Percentiles rank a stretch among this genome's conserved stretches.
These are phyloP conservation scores for Cruciata laevipes DNA, from an alignment of 257 asterid genomes.

Conservation along the genomic window DNA sequence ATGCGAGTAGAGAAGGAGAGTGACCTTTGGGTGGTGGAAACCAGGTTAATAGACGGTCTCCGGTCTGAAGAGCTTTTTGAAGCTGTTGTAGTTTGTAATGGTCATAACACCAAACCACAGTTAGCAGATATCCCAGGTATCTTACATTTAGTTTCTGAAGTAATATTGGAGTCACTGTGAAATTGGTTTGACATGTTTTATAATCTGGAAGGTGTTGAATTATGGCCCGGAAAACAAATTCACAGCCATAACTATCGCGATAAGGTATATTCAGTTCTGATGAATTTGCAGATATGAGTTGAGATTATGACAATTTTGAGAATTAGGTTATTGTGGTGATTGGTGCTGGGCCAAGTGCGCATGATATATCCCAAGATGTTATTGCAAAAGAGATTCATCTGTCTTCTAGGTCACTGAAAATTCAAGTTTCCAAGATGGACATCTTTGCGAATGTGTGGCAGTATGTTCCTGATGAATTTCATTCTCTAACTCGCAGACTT, in stretches of 20 bases:
- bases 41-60: neutral
- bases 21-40: conserved; percentile 24
- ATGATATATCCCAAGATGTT: conserved; percentile 48
- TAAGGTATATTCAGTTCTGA: too few species aligned
- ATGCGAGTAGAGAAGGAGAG: conserved; percentile 23
- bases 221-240: conserved; percentile 56
- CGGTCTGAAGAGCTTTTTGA: conserved; percentile 29
- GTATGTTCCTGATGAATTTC: too few species aligned
- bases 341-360: conserved; percentile 52
- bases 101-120: conserved; percentile 38
- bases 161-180: too few species aligned
- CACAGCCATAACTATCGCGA: conserved; percentile 67
- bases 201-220: conserved; percentile 31
- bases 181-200: neutral
- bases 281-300: neutral
- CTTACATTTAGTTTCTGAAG: too few species aligned
- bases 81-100: conserved; percentile 52
- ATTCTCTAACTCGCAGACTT: neutral
- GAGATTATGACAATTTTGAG: too few species aligned
- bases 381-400: conserved; percentile 59
- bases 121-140: conserved; percentile 42
- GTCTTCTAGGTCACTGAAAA: conserved; percentile 37
- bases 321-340: conserved; percentile 65
- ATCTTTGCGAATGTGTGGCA: conserved; percentile 20
- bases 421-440: conserved; percentile 23